Evolutionary conservation across 2,329 filamentous ascomycete species (phyloP).

Genomic region (Fonsecaea nubica): DNA sequence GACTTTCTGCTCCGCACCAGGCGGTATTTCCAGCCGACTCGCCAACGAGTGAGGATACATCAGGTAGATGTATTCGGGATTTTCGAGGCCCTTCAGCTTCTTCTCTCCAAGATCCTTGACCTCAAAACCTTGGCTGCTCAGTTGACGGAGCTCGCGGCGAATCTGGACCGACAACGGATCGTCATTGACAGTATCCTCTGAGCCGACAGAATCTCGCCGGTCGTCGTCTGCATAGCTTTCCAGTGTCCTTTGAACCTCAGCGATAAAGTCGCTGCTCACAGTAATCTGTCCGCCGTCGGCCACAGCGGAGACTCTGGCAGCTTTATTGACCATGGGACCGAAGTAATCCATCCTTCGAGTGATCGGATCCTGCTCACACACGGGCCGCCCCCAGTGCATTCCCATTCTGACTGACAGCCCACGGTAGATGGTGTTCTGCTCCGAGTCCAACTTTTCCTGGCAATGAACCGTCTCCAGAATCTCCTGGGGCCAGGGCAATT

Average conservation of each 20-base stretch:
- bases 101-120: constrained; percentile 95
- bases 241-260: constrained; percentile 88
- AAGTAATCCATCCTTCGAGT: constrained; percentile 99
- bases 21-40: constrained; percentile 63
- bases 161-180: constrained; percentile 78
- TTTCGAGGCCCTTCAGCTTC: constrained; percentile 95
- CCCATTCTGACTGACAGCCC: constrained; percentile 97
- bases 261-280: constrained; percentile 95
- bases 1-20: constrained; percentile 37
- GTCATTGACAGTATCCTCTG: constrained; percentile 77
- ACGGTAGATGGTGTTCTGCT: constrained; percentile 88
- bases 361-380: constrained; percentile 94
- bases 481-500: constrained; percentile 91
- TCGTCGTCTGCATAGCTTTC: constrained; percentile 90
- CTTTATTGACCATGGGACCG: constrained; percentile 98
- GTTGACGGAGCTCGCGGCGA: constrained; percentile 81
- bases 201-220: constrained; percentile 69
- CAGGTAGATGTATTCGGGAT: constrained; percentile 92
- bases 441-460: constrained; percentile 79
- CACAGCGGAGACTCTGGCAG: constrained; percentile 89
- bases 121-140: constrained; percentile 92
- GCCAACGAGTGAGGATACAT: constrained; percentile 90
- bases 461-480: constrained; percentile 86
- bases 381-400: constrained; percentile 91
- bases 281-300: constrained; percentile 97